Conservation (phyloP, 345 rosid species). For the Luvunga scandens region DNA sequence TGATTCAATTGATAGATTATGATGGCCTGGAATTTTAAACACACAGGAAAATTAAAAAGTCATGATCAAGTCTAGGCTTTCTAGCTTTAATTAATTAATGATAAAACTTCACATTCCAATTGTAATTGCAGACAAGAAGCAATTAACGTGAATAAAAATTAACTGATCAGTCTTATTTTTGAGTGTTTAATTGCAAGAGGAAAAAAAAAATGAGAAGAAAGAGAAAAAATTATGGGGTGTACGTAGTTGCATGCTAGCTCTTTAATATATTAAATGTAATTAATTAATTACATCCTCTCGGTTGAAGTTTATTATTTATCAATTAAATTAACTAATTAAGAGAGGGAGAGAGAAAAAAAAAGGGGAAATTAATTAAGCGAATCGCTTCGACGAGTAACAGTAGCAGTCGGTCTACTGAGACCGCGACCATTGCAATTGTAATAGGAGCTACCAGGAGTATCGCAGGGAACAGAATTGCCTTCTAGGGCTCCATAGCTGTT, state of each 20-base stretch:
- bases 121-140: too few relatives aligned
- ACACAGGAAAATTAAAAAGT: neutral
- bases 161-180: neutral
- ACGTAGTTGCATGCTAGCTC: neutral
- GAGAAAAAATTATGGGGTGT: too few relatives aligned
- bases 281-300: neutral
- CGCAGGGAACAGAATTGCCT: neutral
- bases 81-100: too few relatives aligned
- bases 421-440: neutral
- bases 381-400: neutral
- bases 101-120: neutral
- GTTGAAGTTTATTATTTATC: neutral
- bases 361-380: neutral
- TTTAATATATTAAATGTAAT: too few relatives aligned
- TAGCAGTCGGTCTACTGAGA: neutral
- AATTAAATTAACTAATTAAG: neutral
- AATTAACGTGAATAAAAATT: neutral
- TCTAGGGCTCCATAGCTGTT: neutral
- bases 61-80: neutral
- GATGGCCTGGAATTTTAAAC: neutral
- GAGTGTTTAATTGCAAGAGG: neutral
- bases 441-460: neutral
- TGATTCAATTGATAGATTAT: too few relatives aligned
- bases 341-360: too few relatives aligned
- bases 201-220: too few relatives aligned